Evolutionary conservation across 208 protist species (phyloP), one percentile per base, ranked within the genome.

Genomic region (Wallacemonas rigidus): DNA sequence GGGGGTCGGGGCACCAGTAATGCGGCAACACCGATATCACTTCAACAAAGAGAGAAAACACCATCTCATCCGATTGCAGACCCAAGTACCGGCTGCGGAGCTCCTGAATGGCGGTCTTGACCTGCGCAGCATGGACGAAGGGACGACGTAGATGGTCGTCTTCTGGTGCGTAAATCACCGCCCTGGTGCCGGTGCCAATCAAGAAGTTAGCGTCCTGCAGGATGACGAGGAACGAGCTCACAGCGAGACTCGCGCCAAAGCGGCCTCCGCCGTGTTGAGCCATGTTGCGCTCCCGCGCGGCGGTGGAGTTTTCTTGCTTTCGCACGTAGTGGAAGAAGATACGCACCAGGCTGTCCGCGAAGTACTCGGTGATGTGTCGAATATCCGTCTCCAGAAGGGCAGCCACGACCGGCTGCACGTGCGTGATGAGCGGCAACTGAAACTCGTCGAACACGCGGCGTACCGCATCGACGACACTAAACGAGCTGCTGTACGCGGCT

Each of bases 241-340:
- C n/a, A 1, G 79, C 78, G 62, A 96, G 79, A 38, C 85, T 71
- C 2, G 83, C 70, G 51, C 78, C 79, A 63, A 93, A 94, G 55
- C 91, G 87, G 40, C 89, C 89, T 45, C 82, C 89, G 54, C 80
- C 76, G 69, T 91, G 89, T 45, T 63, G 67, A 11, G 83, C 75
- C 62, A 87, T 81, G 48, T 67, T 62, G 12, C 76, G 76, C 47
- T 88, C 80, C n/a, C 72, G 51, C 4, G 64, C 65, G 9, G 80
- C 73, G 6, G 72, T 76, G n/a, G 77, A 86, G 15, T 55, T 60
- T 64, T 90, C 82, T 72, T 94, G 91, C 67, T 79, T 74, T 50
- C 86, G 89, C 26, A 92, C 57, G 64, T 96, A 96, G 72, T 92
- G 94, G 53, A 96, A 89, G 70, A 88, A 96, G 11, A 91, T 71